Evolutionary conservation across 768 basidiomycete genomes (phyloP).

Genomic region (Mrakia gelida): DNA sequence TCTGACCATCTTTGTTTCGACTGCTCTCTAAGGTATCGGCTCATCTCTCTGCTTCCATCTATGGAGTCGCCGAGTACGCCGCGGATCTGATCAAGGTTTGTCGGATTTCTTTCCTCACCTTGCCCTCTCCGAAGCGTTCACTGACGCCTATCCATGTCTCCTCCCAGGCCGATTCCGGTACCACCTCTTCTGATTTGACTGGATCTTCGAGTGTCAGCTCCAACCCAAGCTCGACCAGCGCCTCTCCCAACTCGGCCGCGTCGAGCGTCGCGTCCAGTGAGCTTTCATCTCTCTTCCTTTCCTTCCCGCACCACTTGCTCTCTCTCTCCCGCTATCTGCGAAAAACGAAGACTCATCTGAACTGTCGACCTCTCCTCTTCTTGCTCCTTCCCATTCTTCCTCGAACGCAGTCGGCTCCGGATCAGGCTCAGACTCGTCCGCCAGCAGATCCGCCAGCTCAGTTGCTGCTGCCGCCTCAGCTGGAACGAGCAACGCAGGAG

Average conservation of each 20-base stretch:
- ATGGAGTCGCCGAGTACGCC: conserved; percentile 34
- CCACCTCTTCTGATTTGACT: neutral
- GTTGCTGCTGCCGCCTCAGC: neutral
- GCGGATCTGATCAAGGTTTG: conserved; percentile 32
- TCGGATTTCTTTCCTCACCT: neutral
- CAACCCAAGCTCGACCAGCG: neutral
- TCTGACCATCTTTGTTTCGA: too few relatives aligned
- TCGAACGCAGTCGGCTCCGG: neutral
- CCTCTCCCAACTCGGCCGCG: neutral
- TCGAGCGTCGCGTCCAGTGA: neutral
- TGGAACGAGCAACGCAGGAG: neutral
- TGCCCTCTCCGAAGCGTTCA: neutral
- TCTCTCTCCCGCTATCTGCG: neutral
- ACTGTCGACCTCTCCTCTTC: neutral
- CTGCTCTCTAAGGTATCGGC: conserved; percentile 44
- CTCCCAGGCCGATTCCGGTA: neutral
- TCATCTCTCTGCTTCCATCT: conserved; percentile 47
- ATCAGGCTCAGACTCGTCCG: neutral
- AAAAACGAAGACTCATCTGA: neutral
- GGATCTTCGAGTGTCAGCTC: neutral
- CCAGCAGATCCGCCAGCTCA: neutral
- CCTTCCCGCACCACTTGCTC: neutral
- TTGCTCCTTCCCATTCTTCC: neutral
- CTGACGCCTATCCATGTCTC: neutral
- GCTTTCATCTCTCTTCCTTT: neutral